Conservation (phyloP, 331 rosid species). For the Rosa hybrid region DNA sequence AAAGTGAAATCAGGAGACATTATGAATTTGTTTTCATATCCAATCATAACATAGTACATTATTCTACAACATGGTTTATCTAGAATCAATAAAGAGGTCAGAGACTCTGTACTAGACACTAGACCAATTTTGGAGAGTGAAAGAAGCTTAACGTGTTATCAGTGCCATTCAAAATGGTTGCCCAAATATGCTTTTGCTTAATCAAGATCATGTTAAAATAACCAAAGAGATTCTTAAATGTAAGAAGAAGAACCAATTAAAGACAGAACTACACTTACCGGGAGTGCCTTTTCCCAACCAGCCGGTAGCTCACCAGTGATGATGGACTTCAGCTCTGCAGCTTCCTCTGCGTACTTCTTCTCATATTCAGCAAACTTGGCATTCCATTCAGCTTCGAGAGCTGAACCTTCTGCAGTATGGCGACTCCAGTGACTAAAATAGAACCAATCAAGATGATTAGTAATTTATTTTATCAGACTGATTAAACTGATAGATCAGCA, state of each 20-base stretch:
- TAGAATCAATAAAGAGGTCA: background rate
- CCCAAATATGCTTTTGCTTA: constrained; percentile 1
- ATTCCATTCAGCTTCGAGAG: constrained; percentile 87
- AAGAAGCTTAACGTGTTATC: background rate
- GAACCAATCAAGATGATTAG: constrained; percentile 8
- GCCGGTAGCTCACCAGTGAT: constrained; percentile 70
- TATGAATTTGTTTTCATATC: constrained; percentile 2
- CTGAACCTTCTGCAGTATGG: constrained; percentile 67
- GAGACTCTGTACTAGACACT: background rate
- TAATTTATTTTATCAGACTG: background rate
- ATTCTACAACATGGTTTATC: constrained; percentile 10
- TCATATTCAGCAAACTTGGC: constrained; percentile 83
- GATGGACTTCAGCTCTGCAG: constrained; percentile 73
- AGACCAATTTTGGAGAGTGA: background rate
- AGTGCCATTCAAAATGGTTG: background rate
- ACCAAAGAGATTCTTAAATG: background rate
- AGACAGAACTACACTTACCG: constrained; percentile 53
- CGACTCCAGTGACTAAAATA: constrained; percentile 86
- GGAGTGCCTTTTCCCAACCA: constrained; percentile 95
- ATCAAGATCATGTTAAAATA: background rate
- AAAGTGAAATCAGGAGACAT: constrained; percentile 31
- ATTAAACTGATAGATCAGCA: background rate
- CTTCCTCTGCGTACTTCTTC: constrained; percentile 84
- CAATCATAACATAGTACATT: background rate
- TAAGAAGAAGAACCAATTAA: constrained; percentile 21